Conservation (phyloP, 139 green algal genomes). For the Micractinium sp. region DNA sequence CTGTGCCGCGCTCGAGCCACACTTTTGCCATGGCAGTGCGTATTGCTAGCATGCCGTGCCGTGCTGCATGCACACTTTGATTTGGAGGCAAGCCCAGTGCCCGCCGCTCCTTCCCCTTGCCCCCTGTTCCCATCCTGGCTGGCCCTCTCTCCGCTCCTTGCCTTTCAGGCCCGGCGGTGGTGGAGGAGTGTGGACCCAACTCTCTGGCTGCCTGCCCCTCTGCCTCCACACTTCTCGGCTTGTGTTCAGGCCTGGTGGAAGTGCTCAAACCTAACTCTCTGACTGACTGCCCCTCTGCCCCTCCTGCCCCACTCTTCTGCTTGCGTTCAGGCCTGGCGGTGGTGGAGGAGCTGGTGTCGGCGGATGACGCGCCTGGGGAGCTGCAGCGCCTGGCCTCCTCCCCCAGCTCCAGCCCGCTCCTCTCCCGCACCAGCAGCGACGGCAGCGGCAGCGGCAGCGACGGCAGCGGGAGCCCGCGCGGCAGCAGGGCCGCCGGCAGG, state of each 20-base stretch:
- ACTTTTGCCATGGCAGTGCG: background rate
- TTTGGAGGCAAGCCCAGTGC: too few species aligned
- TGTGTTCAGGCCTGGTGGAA: too few species aligned
- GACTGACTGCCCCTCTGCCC: background rate
- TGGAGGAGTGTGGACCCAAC: too few species aligned
- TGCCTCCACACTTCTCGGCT: too few species aligned
- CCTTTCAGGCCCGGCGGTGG: too few species aligned
- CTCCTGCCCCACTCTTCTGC: background rate
- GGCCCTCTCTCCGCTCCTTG: too few species aligned
- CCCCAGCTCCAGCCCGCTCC: background rate
- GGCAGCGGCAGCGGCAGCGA: constrained; percentile 9
- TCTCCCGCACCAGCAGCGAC: constrained; percentile 10
- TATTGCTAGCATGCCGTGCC: background rate
- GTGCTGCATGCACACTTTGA: background rate
- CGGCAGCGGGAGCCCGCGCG: background rate
- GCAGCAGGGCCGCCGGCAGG: background rate
- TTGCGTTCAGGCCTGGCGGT: constrained; percentile 21
- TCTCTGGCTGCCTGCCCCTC: too few species aligned
- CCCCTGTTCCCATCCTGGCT: background rate
- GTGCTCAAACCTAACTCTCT: background rate
- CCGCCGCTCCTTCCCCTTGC: too few species aligned
- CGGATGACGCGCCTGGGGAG: constrained; percentile 24
- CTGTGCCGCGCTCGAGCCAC: too few species aligned
- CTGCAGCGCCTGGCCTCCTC: background rate
- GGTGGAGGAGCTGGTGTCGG: constrained; percentile 38